Base-by-base conservation (phyloP, 805 yeast species). In the Suhomyces pyralidae region DNA sequence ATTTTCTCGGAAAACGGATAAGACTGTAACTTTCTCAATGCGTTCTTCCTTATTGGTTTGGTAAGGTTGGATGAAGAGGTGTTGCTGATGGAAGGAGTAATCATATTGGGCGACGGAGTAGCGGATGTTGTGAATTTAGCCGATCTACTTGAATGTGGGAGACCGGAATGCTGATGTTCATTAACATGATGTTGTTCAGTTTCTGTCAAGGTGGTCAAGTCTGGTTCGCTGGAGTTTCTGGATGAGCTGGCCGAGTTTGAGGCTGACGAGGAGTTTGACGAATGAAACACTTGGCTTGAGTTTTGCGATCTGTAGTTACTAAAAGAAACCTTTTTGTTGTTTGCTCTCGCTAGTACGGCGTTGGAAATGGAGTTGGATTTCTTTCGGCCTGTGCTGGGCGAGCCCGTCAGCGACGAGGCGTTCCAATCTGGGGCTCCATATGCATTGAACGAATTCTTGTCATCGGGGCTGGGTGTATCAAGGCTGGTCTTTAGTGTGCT, bases 311-410 rank as follows among this genome's bases (percentile, higher is more conserved):
- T 34, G 58, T 53, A 34, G 50, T 52, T 56, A 47, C 50, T 50
- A 51, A 62, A 61, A 38, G 57, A 46, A 44, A 63, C 67, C 55
- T 62, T 64, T 48, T 62, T 63, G 45, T 50, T 47, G 22, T 54
- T 53, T 14, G 51, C 53, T 17, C 64, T 55, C 53, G 61, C 64
- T 25, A 65, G 58, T 22, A 63, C 58, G 26, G 64, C 69, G 49
- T 64, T 65, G 48, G 64, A 59, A 20, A 65, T 62, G n/a, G 67
- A 60, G 44, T 61, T 56, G 43, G 68, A 59, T 44, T 56, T 56
- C 26, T 44, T 36, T 38, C 59, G 53, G 28, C 54, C 49, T 15
- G 34, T 19, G 7, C 22, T 19, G 42, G 24, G n/a, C 24, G 42
- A 19, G 17, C 3, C 42, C 2, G 42, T 17, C 42, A 17, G 42